These are phyloP conservation scores for Emergomyces pasteurianus DNA, from an alignment of 2,329 filamentous ascomycete species.

Conservation along the genomic window DNA sequence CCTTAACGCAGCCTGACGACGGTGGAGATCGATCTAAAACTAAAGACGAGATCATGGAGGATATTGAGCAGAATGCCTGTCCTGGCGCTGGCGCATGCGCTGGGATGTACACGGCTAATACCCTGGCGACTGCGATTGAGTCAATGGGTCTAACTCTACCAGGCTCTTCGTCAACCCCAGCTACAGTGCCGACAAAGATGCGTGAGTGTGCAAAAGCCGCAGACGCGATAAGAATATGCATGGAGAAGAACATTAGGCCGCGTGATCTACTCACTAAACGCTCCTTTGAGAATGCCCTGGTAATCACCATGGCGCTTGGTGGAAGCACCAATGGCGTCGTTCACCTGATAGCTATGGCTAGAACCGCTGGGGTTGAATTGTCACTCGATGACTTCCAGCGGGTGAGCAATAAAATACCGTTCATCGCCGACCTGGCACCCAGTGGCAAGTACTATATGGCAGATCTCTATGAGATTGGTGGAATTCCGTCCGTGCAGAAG, in stretches of 20 bases:
- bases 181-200: conserved; percentile 68
- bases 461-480: conserved; percentile 75
- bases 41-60: conserved; percentile 67
- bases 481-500: conserved; percentile 76
- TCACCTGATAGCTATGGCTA: conserved; percentile 83
- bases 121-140: conserved; percentile 84
- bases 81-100: conserved; percentile 70
- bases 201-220: conserved; percentile 76
- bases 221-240: conserved; percentile 63
- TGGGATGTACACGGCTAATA: conserved; percentile 92
- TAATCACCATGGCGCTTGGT: conserved; percentile 84
- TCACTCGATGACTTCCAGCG: conserved; percentile 73
- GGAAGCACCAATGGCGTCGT: conserved; percentile 82
- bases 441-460: conserved; percentile 78
- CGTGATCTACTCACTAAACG: conserved; percentile 67
- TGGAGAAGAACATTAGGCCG: conserved; percentile 73
- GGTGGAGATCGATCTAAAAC: conserved; percentile 52
- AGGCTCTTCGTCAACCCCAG: conserved; percentile 73
- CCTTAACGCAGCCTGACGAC: conserved; percentile 56
- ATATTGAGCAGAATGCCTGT: conserved; percentile 70
- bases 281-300: conserved; percentile 77
- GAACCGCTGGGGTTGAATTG: conserved; percentile 65
- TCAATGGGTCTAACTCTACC: conserved; percentile 75
- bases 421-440: conserved; percentile 75
- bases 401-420: conserved; percentile 70